Conservation (phyloP, 2,329 filamentous ascomycete species). For the Neophaeococcomyces aloes region DNA sequence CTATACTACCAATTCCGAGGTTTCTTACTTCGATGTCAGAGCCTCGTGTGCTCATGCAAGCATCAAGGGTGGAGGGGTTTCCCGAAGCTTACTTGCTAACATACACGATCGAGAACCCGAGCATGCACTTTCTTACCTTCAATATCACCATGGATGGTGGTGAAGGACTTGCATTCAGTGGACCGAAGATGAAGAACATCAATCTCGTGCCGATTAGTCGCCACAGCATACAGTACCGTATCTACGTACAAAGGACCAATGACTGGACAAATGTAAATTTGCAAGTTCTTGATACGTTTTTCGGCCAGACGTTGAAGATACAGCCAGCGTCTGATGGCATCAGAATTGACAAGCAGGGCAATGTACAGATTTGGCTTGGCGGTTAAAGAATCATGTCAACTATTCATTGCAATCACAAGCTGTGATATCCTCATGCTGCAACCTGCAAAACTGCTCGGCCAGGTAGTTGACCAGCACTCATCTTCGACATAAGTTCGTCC, state of each 20-base stretch:
- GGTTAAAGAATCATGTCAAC: neutral
- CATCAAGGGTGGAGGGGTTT: neutral
- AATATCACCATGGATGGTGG: conserved; percentile 84
- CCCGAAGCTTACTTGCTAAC: conserved; percentile 29
- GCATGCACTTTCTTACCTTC: conserved; percentile 88
- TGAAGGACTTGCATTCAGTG: conserved; percentile 87
- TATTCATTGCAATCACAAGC: neutral
- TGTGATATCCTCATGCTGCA: conserved; percentile 8
- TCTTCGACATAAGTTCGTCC: conserved; percentile 16
- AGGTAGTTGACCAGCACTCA: conserved; percentile 30
- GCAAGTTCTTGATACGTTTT: conserved; percentile 78
- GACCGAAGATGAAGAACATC: conserved; percentile 67
- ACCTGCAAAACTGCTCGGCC: conserved; percentile 36
- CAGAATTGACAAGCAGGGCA: conserved; percentile 41
- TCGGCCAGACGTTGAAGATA: conserved; percentile 78
- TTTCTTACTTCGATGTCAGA: conserved; percentile 73
- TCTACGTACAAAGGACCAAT: conserved; percentile 52
- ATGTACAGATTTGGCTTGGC: conserved; percentile 9
- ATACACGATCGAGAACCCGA: conserved; percentile 84
- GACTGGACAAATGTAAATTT: conserved; percentile 61
- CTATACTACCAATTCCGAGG: conserved; percentile 64
- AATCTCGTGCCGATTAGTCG: conserved; percentile 76
- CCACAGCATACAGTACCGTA: conserved; percentile 58
- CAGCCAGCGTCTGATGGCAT: conserved; percentile 61
- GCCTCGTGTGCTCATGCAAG: conserved; percentile 59